These are phyloP conservation scores for Diaporthe australafricana DNA, from an alignment of 2,329 filamentous ascomycete species.

Conservation along the genomic window DNA sequence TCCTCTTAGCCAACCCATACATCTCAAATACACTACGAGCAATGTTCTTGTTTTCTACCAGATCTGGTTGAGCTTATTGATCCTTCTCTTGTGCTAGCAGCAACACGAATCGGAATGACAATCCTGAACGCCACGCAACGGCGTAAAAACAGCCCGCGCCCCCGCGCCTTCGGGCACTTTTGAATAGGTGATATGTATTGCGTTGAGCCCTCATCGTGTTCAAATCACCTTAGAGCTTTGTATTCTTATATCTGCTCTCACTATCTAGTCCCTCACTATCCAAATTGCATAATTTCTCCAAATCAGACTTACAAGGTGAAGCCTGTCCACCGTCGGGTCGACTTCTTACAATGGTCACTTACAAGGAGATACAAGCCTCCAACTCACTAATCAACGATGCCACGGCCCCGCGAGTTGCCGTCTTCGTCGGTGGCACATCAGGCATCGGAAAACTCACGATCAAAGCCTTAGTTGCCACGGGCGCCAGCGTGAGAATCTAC, in stretches of 20 bases:
- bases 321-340: accelerated
- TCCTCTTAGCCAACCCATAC: not conserved
- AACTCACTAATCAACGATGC: constrained; percentile 54
- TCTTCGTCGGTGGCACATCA: constrained; percentile 60
- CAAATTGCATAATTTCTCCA: not conserved
- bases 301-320: not conserved
- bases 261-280: too few relatives aligned
- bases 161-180: constrained; percentile 14
- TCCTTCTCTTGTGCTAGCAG: not conserved
- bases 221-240: too few relatives aligned
- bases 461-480: constrained; percentile 49
- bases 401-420: constrained; percentile 50
- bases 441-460: constrained; percentile 58
- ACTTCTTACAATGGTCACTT: constrained; percentile 48
- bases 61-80: not conserved
- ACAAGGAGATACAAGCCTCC: constrained; percentile 49
- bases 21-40: not conserved
- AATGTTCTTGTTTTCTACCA: not conserved
- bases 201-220: not conserved
- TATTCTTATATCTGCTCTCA: not conserved
- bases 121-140: not conserved
- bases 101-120: not conserved
- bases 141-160: constrained; percentile 16
- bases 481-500: constrained; percentile 52
- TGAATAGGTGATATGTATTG: not conserved